Evolutionary conservation across 331 rosid genomes (phyloP).

Genomic region (Rosa hybrid): DNA sequence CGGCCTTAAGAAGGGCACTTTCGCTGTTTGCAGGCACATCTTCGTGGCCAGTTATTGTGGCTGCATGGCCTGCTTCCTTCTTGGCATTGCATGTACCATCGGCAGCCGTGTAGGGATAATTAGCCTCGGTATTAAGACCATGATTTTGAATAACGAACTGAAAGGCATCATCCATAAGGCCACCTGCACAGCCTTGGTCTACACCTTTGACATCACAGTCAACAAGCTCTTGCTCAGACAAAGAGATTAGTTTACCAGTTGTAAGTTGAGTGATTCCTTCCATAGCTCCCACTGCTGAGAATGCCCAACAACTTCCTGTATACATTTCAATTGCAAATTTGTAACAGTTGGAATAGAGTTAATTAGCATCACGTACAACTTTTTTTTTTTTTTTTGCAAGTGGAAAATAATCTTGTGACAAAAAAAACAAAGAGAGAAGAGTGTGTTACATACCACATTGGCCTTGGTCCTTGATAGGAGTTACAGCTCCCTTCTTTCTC

Average conservation of each 20-base stretch:
- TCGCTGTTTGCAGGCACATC: conserved; percentile 10
- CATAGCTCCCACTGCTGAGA: not conserved
- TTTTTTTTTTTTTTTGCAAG: not conserved
- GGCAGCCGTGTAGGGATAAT: not conserved
- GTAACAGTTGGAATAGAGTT: not conserved
- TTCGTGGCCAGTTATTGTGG: conserved; percentile 4
- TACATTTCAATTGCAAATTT: not conserved
- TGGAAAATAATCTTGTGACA: not conserved
- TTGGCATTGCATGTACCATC: not conserved
- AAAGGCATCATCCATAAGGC: not conserved
- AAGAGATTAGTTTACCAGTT: not conserved
- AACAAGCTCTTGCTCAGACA: conserved; percentile 6
- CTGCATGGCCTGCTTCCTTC: not conserved
- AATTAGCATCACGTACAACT: not conserved
- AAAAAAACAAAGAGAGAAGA: not conserved
- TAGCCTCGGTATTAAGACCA: not conserved
- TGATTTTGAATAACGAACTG: not conserved
- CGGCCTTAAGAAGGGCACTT: not conserved
- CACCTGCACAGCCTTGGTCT: conserved; percentile 3
- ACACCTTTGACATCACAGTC: not conserved
- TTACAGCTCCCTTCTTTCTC: conserved; percentile 4
- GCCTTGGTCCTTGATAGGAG: not conserved
- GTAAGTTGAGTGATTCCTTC: conserved; percentile 5
- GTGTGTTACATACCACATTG: conserved; percentile 1
- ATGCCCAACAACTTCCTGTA: conserved; percentile 1